Evolutionary conservation across 1,284 basidiomycete genomes (phyloP).

Genomic region (Anthracocystis walkeri): DNA sequence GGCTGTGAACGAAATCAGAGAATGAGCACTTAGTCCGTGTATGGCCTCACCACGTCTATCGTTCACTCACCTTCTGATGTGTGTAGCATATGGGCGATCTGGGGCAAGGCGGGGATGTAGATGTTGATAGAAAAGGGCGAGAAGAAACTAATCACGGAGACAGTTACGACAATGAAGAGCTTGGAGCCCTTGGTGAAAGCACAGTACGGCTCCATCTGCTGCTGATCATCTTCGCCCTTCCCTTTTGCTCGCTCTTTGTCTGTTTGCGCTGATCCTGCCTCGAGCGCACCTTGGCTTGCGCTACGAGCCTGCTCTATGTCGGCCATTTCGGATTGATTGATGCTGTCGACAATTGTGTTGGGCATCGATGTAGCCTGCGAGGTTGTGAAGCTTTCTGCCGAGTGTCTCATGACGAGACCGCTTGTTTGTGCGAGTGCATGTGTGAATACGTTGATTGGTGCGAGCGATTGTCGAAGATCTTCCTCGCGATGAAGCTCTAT

Average conservation of each 20-base stretch:
- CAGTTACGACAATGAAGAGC: slow-evolving; percentile 2
- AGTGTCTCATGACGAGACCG: too few relatives aligned
- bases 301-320: not conserved
- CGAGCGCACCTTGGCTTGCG: not conserved
- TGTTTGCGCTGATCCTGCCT: not conserved
- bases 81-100: not conserved
- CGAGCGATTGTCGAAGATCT: too few relatives aligned
- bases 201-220: slow-evolving; percentile 4
- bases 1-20: not conserved
- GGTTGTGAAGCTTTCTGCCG: too few relatives aligned
- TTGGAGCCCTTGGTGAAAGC: not conserved
- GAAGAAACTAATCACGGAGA: not conserved
- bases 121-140: slow-evolving; percentile 7
- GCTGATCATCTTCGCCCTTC: not conserved
- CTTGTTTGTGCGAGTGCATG: too few relatives aligned
- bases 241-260: not conserved
- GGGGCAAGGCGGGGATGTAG: slow-evolving; percentile 9
- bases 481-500: too few relatives aligned
- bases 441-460: too few relatives aligned
- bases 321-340: not conserved
- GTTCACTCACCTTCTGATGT: slow-evolving; percentile 5
- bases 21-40: not conserved
- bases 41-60: not conserved
- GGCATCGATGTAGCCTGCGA: too few relatives aligned
- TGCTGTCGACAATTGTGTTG: not conserved